Evolutionary conservation across 192 early-diverging fungal genomes (phyloP), one percentile per base, ranked within the genome.

Genomic region (Umbelopsis isabellina): DNA sequence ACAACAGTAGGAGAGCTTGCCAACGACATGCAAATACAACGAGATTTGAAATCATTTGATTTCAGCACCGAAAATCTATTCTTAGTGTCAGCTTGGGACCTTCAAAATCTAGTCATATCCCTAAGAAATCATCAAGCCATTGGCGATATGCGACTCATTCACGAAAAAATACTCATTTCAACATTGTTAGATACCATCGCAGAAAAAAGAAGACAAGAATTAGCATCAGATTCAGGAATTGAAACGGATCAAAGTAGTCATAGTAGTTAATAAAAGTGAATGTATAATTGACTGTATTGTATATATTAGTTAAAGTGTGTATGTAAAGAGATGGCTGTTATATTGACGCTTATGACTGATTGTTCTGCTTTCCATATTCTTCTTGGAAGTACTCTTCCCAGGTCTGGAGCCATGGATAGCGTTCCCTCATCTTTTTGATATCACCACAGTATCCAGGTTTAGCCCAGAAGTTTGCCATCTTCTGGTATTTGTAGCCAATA

Each of bases 61-160:
- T 68, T 74, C 18, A 23, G 22, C 25, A 55, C 41, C 30, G 67
- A 55, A n/a, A 46, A 67, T 13, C 41, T 74, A 30, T 74, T 65
- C 46, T 27, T 74, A 16, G 49, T 74, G 4, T 74, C 72, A 7
- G 66, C 72, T 0, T 68, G 66, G 66, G 52, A 49, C 7, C 48
- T 74, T 13, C 72, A 74, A 44, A 66, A 74, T 21, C 33, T 74
- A 23, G 72, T 74, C 15, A 64, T 71, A 8, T 61, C 53, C 18
- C 20, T 71, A 37, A 30, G 69, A 37, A 53, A 71, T 35, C 55
- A 61, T 33, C 55, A 61, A 30, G 27, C 55, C 2, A 15, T 61
- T 61, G 55, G 55, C 18, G 55, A 61, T 61, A 61, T 61, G 55
- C 55, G 55, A 5, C 27, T 61, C 18, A 61, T 61, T 18, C 55